Conservation (phyloP, 306 rosid genomes). For the Trifolium subterraneum region DNA sequence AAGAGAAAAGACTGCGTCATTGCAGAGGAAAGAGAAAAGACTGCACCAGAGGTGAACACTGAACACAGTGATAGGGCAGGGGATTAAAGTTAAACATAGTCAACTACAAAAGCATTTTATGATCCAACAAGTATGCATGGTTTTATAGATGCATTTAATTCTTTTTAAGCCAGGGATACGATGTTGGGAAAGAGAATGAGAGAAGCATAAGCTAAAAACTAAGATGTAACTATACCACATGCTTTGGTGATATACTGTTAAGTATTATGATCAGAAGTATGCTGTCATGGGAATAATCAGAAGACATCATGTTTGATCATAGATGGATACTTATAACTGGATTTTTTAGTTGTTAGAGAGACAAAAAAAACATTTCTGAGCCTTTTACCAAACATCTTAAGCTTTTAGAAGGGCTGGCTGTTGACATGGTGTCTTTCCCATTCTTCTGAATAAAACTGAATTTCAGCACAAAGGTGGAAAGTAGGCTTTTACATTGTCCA, state of each 20-base stretch:
- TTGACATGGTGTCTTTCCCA: neutral
- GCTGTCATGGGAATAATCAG: neutral
- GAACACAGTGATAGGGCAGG: neutral
- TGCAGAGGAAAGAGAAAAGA: too few relatives aligned
- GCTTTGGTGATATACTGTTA: neutral
- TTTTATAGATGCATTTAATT: neutral
- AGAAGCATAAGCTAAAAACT: neutral
- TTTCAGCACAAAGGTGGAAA: constrained; percentile 1
- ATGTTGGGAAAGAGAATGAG: neutral
- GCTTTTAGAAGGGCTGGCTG: neutral
- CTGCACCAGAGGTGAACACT: neutral
- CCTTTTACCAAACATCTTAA: neutral
- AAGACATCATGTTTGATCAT: neutral
- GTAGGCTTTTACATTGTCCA: neutral
- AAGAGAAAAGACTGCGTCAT: too few relatives aligned
- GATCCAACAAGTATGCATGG: neutral
- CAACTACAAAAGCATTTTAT: neutral
- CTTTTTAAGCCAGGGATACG: neutral
- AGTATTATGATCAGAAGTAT: neutral
- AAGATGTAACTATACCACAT: neutral
- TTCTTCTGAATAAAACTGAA: neutral
- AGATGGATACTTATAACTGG: neutral
- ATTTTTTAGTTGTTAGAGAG: neutral
- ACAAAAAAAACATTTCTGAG: neutral
- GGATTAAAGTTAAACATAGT: neutral